phyloP scores from a whole-genome alignment of 75 land plant species.

The Gnetum montanum region DNA sequence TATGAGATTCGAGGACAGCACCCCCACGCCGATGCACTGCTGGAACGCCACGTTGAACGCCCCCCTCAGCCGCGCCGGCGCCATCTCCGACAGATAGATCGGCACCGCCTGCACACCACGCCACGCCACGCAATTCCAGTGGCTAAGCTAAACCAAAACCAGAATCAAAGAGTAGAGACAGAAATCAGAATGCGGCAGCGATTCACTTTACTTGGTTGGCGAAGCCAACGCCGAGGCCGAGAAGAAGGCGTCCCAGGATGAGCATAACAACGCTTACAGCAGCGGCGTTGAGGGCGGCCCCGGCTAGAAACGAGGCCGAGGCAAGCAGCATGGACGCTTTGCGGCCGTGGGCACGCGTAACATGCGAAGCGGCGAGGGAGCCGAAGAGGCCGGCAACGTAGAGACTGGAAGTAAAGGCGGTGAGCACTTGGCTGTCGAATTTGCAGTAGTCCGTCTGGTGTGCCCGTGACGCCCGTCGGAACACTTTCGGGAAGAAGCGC shows the following conservation, averaged over 20 bases:
- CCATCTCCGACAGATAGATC: constrained; percentile 42
- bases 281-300: constrained; percentile 43
- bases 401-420: constrained; percentile 53
- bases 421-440: constrained; percentile 42
- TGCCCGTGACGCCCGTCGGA: constrained; percentile 12
- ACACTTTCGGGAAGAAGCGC: constrained; percentile 51
- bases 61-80: constrained; percentile 29
- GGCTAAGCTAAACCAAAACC: neutral
- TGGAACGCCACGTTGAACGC: constrained; percentile 36
- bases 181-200: neutral
- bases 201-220: constrained; percentile 46
- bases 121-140: neutral
- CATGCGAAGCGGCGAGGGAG: constrained; percentile 37
- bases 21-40: constrained; percentile 26
- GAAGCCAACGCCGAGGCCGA: constrained; percentile 64
- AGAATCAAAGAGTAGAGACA: neutral
- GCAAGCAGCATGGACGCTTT: constrained; percentile 55
- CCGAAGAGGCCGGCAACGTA: constrained; percentile 49
- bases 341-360: constrained; percentile 37
- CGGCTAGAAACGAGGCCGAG: constrained; percentile 31
- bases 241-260: constrained; percentile 53
- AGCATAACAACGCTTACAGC: constrained; percentile 48
- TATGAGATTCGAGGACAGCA: constrained; percentile 28
- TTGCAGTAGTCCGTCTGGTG: constrained; percentile 49
- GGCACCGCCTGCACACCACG: constrained; percentile 74